These are phyloP conservation scores for Yarrowia hollandica DNA, from an alignment of 805 yeast species.

Conservation along the genomic window DNA sequence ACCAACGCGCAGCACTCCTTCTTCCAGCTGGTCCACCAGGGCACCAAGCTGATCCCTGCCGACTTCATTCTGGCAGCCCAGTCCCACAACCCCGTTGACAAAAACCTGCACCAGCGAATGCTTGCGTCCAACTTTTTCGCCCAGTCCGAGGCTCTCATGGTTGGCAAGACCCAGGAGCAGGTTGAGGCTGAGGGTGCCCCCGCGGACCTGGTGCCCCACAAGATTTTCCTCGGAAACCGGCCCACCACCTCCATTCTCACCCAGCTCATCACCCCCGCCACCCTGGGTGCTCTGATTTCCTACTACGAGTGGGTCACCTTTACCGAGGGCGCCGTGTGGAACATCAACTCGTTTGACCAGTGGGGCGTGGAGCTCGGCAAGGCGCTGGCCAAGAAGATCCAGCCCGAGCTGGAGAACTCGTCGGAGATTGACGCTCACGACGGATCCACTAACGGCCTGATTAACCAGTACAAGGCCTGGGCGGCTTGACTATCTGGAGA, in stretches of 20 bases:
- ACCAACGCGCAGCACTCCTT: slow-evolving; percentile 99
- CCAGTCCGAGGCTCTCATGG: slow-evolving; percentile 96
- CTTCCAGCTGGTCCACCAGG: slow-evolving; percentile 99
- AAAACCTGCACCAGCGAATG: slow-evolving; percentile 94
- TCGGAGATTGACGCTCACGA: slow-evolving; percentile 69
- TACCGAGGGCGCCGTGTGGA: slow-evolving; percentile 99
- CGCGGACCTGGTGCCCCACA: slow-evolving; percentile 88
- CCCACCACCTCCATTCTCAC: slow-evolving; percentile 97
- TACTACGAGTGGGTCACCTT: slow-evolving; percentile 97
- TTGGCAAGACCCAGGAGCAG: slow-evolving; percentile 78
- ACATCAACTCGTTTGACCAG: slow-evolving; percentile 98
- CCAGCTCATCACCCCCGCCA: slow-evolving; percentile 93
- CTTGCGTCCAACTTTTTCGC: slow-evolving; percentile 99
- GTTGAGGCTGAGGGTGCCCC: slow-evolving; percentile 88
- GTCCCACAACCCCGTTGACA: slow-evolving; percentile 95
- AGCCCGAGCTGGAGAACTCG: slow-evolving; percentile 75
- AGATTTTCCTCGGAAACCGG: slow-evolving; percentile 96
- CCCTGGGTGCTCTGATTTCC: slow-evolving; percentile 94
- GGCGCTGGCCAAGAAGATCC: slow-evolving; percentile 93
- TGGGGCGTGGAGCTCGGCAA: slow-evolving; percentile 99
- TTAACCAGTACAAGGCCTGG: slow-evolving; percentile 95
- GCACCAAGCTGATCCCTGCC: slow-evolving; percentile 94
- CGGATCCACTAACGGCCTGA: slow-evolving; percentile 85
- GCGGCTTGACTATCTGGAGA: slow-evolving; percentile 31
- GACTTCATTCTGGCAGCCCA: slow-evolving; percentile 96